Base-by-base conservation (phyloP, 1,284 basidiomycete species). In the Microstroma glucosiphilum region DNA sequence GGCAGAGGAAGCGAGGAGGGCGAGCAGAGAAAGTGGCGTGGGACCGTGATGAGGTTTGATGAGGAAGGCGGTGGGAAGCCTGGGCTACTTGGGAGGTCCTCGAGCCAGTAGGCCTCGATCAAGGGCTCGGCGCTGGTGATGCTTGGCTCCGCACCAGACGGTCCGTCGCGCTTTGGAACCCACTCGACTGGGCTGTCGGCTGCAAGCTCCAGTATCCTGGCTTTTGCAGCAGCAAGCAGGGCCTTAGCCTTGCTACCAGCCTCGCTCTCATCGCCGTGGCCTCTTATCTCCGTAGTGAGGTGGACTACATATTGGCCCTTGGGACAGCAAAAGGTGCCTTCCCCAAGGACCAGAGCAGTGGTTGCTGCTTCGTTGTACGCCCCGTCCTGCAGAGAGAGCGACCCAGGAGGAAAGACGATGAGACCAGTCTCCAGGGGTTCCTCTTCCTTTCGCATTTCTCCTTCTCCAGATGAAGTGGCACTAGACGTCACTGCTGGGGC, bases 241-340 rank as follows among this genome's bases (percentile, higher is more conserved):
- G 66, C 67, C 62, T 69, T 71, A 8, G 72, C 72, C 19, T 56
- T 62, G 53, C 11, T 40, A 17, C 19, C 30, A 37, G 30, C 30
- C 4, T 37, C 30, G 9, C 9, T 9, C 9, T 9, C 30, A 37
- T 37, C 41, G 19, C 13, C 19, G 9, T 25, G 30, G 42, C 40
- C 25, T 21, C 21, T 6, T n/a, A 37, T 6, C 40, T 41, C 30
- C 21, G 56, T 21, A 21, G n/a, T 53, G 21, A 15, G 13, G 4
- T 53, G 55, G 11, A 6, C 42, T 12, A 49, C 40, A 48, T 66
- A 75, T 43, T 75, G 70, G 2, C 87, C 90, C 59, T 84, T 82
- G 0, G 94, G 94, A 60, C 90, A 86, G 8, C 89, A 88, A 80
- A 93, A 85, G 0, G 89, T 91, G 9, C 87, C 89, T 73, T 90